phyloP scores from a whole-genome alignment of 768 basidiomycete genomes.

The Boletus pseudopeckii region DNA sequence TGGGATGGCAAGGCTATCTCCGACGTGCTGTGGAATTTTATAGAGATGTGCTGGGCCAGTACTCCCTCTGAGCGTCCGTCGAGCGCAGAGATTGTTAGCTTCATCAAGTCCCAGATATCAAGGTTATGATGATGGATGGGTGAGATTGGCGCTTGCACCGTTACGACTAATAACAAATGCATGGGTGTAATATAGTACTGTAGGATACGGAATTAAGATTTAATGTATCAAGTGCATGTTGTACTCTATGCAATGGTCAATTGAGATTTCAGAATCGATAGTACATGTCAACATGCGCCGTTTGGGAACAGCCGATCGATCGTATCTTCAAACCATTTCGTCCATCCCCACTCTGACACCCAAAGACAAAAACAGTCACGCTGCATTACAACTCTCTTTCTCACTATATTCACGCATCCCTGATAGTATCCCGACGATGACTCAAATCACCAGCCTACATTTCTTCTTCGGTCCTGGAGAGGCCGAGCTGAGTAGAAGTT shows the following conservation, averaged over 20 bases:
- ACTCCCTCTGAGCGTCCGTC: constrained; percentile 18
- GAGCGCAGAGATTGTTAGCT: constrained; percentile 7
- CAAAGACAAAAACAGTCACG: too few relatives aligned
- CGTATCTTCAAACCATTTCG: too few relatives aligned
- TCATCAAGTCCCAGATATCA: constrained; percentile 9
- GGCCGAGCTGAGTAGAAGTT: too few relatives aligned
- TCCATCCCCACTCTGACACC: too few relatives aligned
- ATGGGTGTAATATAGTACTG: not conserved
- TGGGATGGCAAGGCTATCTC: constrained; percentile 27
- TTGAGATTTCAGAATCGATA: not conserved
- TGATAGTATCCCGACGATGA: not conserved
- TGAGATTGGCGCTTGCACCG: not conserved
- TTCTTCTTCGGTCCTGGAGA: too few relatives aligned
- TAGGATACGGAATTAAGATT: not conserved
- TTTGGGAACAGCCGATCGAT: not conserved
- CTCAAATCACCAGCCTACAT: not conserved
- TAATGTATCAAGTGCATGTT: not conserved
- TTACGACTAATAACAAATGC: not conserved
- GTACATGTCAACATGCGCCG: too few relatives aligned
- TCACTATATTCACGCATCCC: too few relatives aligned
- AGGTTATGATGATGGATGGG: not conserved
- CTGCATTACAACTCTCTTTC: not conserved
- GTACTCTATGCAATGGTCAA: not conserved
- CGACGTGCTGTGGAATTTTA: constrained; percentile 21
- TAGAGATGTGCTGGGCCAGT: constrained; percentile 22